Conservation (phyloP, 2,329 filamentous ascomycete species). For the Penicillium sp. region DNA sequence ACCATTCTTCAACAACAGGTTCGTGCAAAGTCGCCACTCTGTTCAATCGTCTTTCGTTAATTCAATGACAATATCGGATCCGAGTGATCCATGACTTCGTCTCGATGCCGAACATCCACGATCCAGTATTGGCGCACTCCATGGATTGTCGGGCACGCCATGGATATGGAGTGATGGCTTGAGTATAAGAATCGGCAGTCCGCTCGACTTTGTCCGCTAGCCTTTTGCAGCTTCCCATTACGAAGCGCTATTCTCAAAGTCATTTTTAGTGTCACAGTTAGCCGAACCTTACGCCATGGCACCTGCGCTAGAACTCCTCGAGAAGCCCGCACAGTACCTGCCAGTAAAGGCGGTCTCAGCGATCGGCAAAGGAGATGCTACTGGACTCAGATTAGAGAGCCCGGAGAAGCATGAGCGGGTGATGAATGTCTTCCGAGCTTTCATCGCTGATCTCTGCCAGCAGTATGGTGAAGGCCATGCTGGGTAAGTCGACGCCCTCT, state of each 20-base stretch:
- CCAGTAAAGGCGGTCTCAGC: constrained; percentile 5
- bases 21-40: background rate
- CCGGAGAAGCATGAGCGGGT: constrained; percentile 43
- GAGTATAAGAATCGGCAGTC: background rate
- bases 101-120: background rate
- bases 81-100: background rate
- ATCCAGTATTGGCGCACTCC: background rate
- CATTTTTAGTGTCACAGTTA: background rate
- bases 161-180: background rate
- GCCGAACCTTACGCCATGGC: constrained; percentile 5
- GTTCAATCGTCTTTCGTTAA: background rate
- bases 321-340: constrained; percentile 2
- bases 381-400: constrained; percentile 3
- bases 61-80: background rate
- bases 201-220: background rate
- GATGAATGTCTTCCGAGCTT: constrained; percentile 55
- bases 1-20: background rate
- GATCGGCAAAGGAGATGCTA: constrained; percentile 1
- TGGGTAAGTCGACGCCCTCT: constrained; percentile 41
- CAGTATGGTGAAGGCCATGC: constrained; percentile 66
- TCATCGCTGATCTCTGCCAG: constrained; percentile 64
- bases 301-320: constrained; percentile 15
- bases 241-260: background rate
- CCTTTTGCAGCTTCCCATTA: background rate
- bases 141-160: background rate